phyloP scores from a whole-genome alignment of 345 rosid species.

The Euphorbia pulcherrima region DNA sequence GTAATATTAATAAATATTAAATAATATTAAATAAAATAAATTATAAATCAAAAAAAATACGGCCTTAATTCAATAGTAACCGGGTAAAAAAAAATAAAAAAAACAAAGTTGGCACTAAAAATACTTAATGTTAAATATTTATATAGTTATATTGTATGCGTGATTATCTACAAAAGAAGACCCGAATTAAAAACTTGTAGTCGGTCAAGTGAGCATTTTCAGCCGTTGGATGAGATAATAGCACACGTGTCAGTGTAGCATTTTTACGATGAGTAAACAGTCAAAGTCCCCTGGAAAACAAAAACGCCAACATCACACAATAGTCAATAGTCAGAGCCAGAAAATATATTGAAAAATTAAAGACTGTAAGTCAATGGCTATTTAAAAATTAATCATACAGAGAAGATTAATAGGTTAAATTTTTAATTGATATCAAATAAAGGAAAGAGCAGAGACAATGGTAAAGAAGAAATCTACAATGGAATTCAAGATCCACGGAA shows the following conservation, averaged over 20 bases:
- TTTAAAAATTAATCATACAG: not conserved
- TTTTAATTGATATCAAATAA: not conserved
- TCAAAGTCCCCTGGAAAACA: not conserved
- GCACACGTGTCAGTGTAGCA: not conserved
- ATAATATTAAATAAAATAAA: too few relatives aligned
- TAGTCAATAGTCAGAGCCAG: too few relatives aligned
- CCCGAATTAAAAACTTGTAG: too few relatives aligned
- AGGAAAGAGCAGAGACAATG: not conserved
- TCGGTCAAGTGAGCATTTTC: not conserved
- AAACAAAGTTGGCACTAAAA: too few relatives aligned
- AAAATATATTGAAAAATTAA: not conserved
- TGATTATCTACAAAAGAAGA: too few relatives aligned
- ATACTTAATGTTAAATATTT: too few relatives aligned
- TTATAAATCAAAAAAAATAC: too few relatives aligned
- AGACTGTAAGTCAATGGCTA: constrained; percentile 13
- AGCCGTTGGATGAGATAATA: not conserved
- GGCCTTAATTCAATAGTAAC: too few relatives aligned
- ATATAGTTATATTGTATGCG: too few relatives aligned
- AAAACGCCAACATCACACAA: not conserved
- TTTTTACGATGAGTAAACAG: not conserved
- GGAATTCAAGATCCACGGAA: constrained; percentile 18
- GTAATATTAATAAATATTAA: too few relatives aligned
- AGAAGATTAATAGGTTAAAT: not conserved
- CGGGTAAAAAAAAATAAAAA: too few relatives aligned
- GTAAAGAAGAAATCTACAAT: not conserved